Base-by-base conservation (phyloP, 192 early-diverging fungal species). In the Powellomyces hirtus region DNA sequence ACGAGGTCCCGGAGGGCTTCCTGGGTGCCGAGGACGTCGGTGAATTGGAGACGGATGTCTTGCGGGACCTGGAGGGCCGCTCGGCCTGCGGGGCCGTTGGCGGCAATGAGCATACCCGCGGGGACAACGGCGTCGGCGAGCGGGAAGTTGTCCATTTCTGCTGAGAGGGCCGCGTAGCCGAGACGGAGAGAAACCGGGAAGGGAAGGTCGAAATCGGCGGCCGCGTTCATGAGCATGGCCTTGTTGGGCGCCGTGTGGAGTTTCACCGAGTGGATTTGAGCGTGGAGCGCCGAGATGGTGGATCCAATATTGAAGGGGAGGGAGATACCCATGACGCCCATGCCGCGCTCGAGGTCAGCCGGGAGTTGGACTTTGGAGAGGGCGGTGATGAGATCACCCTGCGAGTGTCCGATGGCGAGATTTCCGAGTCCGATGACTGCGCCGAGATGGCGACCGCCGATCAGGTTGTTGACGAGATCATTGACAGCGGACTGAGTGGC, bases 171-270 rank as follows among this genome's bases (percentile, higher is more conserved):
- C 10, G 67, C 57, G 38, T 69, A 60, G 13, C 72, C 72, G 49
- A 62, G 44, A 3, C 38, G 27, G 30, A 73, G 46, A 4, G 24
- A 30, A 27, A 73, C 59, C 22, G 64, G 60, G 65, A 67, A 51
- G 29, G 72, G 72, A 30, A 73, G 72, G 38, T 66, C 50, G 49
- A 73, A 73, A 26, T 66, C 72, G 44, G 65, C 72, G 30, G 40
- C 40, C 6, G 72, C 58, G 44, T 56, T 53, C 6, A 61, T 30
- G 0, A 40, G 14, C 27, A 73, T 29, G 16, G 31, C 20, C 58
- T 73, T 67, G 11, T 13, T 34, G 10, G 72, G 65, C 1, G 57
- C 42, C 18, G 64, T 67, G 58, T 59, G 44, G n/a, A 64, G 8
- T 33, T 58, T 67, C 22, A 60, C 65, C 22, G 44, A n/a, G 31